Evolutionary conservation across 2,329 filamentous ascomycete species (phyloP), one percentile per base, ranked within the genome.

Genomic region (Bipolaris zeicola): DNA sequence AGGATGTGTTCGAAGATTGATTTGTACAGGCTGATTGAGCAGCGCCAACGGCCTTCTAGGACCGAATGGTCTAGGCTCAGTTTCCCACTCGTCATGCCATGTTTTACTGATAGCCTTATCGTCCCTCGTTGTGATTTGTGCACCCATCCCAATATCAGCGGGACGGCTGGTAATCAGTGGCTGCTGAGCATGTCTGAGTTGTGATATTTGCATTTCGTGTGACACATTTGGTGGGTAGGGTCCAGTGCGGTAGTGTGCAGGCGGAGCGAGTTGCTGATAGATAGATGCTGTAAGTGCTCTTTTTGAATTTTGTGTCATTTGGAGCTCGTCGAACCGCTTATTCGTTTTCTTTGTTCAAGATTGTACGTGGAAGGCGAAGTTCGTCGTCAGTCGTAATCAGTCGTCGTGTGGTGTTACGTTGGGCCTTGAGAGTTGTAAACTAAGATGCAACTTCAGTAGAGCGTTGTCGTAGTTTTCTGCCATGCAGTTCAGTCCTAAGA

Each of bases 1-100:
- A 6, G 34, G 14, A 36, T 58, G 58, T 3, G 26, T 55, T 34
- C 14, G 18, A 13, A 56, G 28, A 24, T 61, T 42, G 34, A 61
- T 50, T 5, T 43, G 33, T 10, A 45, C 49, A 6, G 52, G 52
- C 37, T 55, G 22, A 7, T 28, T 52, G 38, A 61, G 55, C 14
- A 58, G 24, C 8, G 10, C 33, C 14, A 58, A 34, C 6, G 55
- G 52, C 3, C 22, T 22, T 14, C 18, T 47, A 6, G 52, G 41
- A 4, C 49, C 48, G 14, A 58, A 49, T n/a, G 28, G 13, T 11
- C 41, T 41, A 3, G 58, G 45, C 13, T 43, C 39, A 14, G 26
- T 36, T 10, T 55, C 31, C 58, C 58, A 61, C 37, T 61, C 58
- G 6, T 47, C 20, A 24, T 43, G 37, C 55, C 55, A 58, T 16